Percentiles rank a stretch among this genome's conserved stretches.
These are phyloP conservation scores for Zalaria sp. DNA, from an alignment of 2,329 filamentous ascomycete genomes.

Conservation along the genomic window DNA sequence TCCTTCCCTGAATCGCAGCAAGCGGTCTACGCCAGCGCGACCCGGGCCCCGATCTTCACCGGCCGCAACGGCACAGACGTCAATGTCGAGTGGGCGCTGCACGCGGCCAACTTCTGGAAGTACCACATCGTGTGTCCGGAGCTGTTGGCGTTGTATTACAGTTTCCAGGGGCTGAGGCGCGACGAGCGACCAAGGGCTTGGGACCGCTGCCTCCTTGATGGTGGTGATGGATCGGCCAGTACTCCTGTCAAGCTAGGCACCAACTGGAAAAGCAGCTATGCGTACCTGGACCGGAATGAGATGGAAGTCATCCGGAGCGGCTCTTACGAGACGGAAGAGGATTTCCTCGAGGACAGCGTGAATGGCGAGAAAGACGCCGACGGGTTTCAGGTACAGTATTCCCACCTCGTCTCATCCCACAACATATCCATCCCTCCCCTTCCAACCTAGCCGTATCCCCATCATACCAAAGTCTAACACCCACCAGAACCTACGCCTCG, in stretches of 20 bases:
- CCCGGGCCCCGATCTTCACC: constrained; percentile 24
- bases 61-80: constrained; percentile 22
- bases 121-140: constrained; percentile 32
- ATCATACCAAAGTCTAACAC: neutral
- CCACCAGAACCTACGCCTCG: constrained; percentile 18
- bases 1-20: constrained; percentile 32
- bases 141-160: constrained; percentile 7
- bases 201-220: constrained; percentile 7
- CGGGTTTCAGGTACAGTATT: constrained; percentile 13
- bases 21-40: constrained; percentile 25
- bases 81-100: constrained; percentile 32
- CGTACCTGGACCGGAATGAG: constrained; percentile 21
- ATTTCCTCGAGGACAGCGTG: constrained; percentile 15
- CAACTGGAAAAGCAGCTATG: constrained; percentile 38
- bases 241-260: constrained; percentile 16
- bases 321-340: constrained; percentile 3
- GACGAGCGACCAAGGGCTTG: constrained; percentile 26
- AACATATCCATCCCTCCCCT: neutral
- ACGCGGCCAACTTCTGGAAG: constrained; percentile 39
- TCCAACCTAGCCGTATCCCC: neutral
- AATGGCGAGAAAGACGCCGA: constrained; percentile 16
- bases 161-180: constrained; percentile 20
- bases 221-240: neutral
- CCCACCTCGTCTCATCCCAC: too few species aligned
- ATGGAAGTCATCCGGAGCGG: constrained; percentile 13